phyloP scores from a whole-genome alignment of 768 basidiomycete species.

The Coprinopsis strossmayeri region DNA sequence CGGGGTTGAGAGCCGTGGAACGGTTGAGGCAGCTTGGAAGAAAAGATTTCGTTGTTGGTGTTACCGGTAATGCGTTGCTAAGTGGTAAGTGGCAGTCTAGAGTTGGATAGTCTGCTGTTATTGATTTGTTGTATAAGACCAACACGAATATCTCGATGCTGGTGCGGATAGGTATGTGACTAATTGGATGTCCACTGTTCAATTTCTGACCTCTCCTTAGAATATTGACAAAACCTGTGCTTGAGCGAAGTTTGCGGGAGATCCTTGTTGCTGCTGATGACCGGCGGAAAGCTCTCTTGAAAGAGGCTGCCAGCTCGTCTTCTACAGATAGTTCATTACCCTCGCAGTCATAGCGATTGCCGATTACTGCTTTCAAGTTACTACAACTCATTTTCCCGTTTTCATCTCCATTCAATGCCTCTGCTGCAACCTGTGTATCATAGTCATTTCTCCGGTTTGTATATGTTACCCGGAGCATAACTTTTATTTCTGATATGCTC shows the following conservation, averaged over 20 bases:
- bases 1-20: constrained; percentile 61
- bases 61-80: constrained; percentile 60
- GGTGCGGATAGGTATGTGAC: constrained; percentile 64
- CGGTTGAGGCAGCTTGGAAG: constrained; percentile 61
- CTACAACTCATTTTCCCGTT: no score
- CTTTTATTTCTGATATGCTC: no score
- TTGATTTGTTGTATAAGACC: constrained; percentile 38
- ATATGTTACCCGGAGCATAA: no score
- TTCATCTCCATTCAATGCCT: no score
- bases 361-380: no score
- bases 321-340: no score
- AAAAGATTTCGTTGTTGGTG: constrained; percentile 75
- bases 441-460: no score
- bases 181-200: constrained; percentile 9
- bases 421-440: no score
- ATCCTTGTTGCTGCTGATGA: constrained; percentile 40
- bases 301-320: no score
- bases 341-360: no score
- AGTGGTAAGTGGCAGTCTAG: constrained; percentile 28
- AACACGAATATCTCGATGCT: constrained; percentile 69
- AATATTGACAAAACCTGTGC: constrained; percentile 75
- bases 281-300: no score
- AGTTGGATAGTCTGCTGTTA: constrained; percentile 6
- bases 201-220: constrained; percentile 25
- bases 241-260: constrained; percentile 47